These are phyloP conservation scores for Flaveria sonorensis DNA, from an alignment of 129 eudicot genomes.

Conservation along the genomic window DNA sequence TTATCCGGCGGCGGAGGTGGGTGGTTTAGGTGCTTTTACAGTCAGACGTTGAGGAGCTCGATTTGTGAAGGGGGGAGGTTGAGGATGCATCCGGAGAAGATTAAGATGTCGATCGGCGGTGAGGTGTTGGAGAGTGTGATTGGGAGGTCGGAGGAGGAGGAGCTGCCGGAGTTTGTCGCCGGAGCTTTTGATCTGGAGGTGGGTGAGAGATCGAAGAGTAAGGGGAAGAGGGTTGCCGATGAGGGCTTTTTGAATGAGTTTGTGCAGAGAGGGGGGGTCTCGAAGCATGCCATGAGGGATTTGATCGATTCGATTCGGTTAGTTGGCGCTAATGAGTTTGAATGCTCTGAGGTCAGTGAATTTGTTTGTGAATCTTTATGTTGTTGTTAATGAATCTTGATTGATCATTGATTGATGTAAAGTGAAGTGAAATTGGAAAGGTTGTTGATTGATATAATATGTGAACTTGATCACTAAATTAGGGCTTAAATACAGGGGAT, in stretches of 20 bases:
- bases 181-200: conserved; percentile 80
- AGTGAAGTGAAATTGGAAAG: not conserved
- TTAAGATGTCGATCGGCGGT: conserved; percentile 77
- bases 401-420: conserved; percentile 24
- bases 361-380: conserved; percentile 31
- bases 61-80: conserved; percentile 76
- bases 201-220: conserved; percentile 15
- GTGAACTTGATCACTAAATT: not conserved
- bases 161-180: conserved; percentile 59
- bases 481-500: not conserved
- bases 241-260: conserved; percentile 50
- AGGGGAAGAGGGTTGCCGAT: conserved; percentile 45
- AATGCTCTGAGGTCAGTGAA: conserved; percentile 63
- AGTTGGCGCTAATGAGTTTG: conserved; percentile 44
- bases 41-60: conserved; percentile 72
- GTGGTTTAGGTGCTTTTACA: conserved; percentile 78
- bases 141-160: conserved; percentile 81
- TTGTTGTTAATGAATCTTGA: conserved; percentile 6
- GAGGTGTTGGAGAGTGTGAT: conserved; percentile 87
- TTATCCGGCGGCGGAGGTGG: conserved; percentile 23
- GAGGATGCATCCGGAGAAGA: conserved; percentile 70
- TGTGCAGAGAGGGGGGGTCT: conserved; percentile 44
- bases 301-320: conserved; percentile 58
- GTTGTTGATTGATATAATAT: not conserved
- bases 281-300: conserved; percentile 66